These are phyloP conservation scores for Sporothrix phasma DNA, from an alignment of 2,329 filamentous ascomycete species.

Conservation along the genomic window DNA sequence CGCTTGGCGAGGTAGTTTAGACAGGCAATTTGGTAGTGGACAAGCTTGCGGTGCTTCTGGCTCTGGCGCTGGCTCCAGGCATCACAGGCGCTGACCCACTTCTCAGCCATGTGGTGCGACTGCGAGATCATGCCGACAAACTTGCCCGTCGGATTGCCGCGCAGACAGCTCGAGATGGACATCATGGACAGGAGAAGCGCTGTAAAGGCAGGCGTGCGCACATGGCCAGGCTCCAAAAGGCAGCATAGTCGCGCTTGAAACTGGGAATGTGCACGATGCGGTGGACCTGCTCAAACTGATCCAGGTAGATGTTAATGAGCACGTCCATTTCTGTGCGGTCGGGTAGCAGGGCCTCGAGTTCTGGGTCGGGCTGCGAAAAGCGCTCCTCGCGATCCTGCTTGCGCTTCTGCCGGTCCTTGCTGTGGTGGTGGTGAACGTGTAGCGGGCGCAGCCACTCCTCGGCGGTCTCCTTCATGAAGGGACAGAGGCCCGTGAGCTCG, in stretches of 20 bases:
- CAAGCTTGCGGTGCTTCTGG: constrained; percentile 49
- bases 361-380: constrained; percentile 37
- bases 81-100: constrained; percentile 47
- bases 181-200: constrained; percentile 50
- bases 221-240: constrained; percentile 40
- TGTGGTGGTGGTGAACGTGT: constrained; percentile 42
- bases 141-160: constrained; percentile 41
- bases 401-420: constrained; percentile 46
- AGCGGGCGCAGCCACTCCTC: constrained; percentile 52
- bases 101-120: constrained; percentile 44
- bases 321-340: constrained; percentile 26
- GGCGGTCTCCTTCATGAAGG: constrained; percentile 53
- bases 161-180: constrained; percentile 48
- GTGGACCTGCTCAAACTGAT: constrained; percentile 31
- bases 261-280: constrained; percentile 48
- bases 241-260: constrained; percentile 45
- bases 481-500: constrained; percentile 46
- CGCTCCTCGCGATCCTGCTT: constrained; percentile 42
- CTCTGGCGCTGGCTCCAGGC: constrained; percentile 46
- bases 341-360: constrained; percentile 39
- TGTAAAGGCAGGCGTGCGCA: constrained; percentile 44
- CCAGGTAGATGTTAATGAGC: constrained; percentile 29
- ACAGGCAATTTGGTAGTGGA: constrained; percentile 52
- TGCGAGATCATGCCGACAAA: constrained; percentile 50
- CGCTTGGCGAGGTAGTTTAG: constrained; percentile 51